These are phyloP conservation scores for Syncephalastrum sp. DNA, from an alignment of 371 early-diverging fungal species.

Conservation along the genomic window DNA sequence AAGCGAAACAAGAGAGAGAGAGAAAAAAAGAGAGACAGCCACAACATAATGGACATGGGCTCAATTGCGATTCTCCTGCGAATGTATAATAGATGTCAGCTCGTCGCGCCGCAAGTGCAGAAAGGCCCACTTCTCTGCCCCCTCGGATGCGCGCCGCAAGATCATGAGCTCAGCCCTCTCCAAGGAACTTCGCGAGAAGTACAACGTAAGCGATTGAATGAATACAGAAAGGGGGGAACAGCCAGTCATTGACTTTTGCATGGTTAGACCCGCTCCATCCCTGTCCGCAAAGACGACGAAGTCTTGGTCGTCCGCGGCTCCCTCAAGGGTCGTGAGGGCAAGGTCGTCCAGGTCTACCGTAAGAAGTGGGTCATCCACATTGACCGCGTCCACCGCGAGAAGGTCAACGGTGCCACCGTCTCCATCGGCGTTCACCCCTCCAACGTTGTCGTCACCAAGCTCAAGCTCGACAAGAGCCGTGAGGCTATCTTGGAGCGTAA, in stretches of 20 bases:
- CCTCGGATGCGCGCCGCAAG: conserved; percentile 91
- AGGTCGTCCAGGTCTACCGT: conserved; percentile 95
- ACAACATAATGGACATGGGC: not conserved
- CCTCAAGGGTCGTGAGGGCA: conserved; percentile 97
- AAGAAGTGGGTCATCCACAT: conserved; percentile 98
- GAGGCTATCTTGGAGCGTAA: conserved; percentile 82
- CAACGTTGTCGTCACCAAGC: conserved; percentile 94
- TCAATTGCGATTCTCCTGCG: not conserved
- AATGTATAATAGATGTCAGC: conserved; percentile 70
- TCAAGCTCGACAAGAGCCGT: conserved; percentile 97
- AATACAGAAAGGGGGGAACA: not conserved
- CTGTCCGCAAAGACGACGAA: conserved; percentile 97
- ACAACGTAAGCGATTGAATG: conserved; percentile 67
- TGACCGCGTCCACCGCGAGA: conserved; percentile 94
- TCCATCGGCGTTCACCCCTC: conserved; percentile 96
- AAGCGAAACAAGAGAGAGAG: not conserved
- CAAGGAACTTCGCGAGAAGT: conserved; percentile 97
- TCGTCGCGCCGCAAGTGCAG: conserved; percentile 95
- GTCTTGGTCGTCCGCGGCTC: conserved; percentile 93
- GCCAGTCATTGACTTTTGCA: conserved; percentile 11
- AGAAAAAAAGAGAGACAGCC: not conserved
- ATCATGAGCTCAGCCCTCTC: conserved; percentile 96
- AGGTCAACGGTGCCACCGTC: conserved; percentile 94
- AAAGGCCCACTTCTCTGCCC: conserved; percentile 98
- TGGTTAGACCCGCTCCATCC: conserved; percentile 82